phyloP scores from a whole-genome alignment of 2,329 filamentous ascomycete species.

The Delphinella strobiligena region DNA sequence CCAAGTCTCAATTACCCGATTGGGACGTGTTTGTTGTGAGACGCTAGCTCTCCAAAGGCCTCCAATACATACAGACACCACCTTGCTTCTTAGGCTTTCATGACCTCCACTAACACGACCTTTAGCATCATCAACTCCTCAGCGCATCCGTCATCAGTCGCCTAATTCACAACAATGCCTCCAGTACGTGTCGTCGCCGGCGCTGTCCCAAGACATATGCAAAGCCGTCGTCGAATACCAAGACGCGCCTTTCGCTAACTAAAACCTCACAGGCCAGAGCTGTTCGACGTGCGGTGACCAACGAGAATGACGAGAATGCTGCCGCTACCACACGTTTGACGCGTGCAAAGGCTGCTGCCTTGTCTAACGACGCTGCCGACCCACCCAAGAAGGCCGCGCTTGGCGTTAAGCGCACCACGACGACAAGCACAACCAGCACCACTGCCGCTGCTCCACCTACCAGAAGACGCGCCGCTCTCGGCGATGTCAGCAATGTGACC shows the following conservation, averaged over 20 bases:
- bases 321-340: constrained; percentile 64
- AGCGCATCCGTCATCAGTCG: not conserved
- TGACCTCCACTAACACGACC: constrained; percentile 5
- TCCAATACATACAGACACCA: not conserved
- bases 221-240: not conserved
- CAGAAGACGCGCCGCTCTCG: constrained; percentile 73
- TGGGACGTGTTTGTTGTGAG: constrained; percentile 9
- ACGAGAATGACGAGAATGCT: constrained; percentile 89
- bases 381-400: constrained; percentile 36
- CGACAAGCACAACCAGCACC: constrained; percentile 25
- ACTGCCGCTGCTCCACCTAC: constrained; percentile 34
- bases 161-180: constrained; percentile 18
- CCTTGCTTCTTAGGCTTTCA: too few species aligned
- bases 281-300: constrained; percentile 64
- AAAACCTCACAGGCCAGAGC: constrained; percentile 47
- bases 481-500: constrained; percentile 89
- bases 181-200: constrained; percentile 18
- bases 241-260: constrained; percentile 29
- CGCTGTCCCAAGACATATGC: not conserved
- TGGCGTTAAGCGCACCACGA: constrained; percentile 30
- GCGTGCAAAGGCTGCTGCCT: constrained; percentile 77
- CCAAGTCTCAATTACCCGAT: constrained; percentile 6
- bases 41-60: not conserved
- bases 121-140: constrained; percentile 2
- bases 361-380: constrained; percentile 46